Conservation (phyloP, 305 asterid genomes). For the Caryopteris hybrid region DNA sequence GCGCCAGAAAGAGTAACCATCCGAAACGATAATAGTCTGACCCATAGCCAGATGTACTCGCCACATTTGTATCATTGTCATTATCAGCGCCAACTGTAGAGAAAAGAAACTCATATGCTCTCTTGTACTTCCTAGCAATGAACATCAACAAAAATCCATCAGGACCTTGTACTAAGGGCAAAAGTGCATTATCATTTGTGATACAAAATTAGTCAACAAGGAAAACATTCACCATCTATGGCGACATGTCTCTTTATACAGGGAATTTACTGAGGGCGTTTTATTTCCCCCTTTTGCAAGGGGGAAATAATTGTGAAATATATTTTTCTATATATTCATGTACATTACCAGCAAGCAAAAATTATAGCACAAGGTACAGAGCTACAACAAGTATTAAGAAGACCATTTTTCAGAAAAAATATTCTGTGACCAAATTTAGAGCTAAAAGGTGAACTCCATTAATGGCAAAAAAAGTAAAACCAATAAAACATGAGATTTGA, state of each 20-base stretch:
- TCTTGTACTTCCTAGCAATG: conserved; percentile 69
- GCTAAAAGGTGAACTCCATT: background rate
- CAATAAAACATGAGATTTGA: background rate
- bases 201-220: background rate
- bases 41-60: conserved; percentile 21
- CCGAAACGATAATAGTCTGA: conserved; percentile 84
- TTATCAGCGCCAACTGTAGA: conserved; percentile 36
- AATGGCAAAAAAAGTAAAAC: background rate
- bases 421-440: background rate
- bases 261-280: background rate
- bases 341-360: background rate
- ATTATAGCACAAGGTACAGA: background rate
- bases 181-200: background rate
- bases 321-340: conserved; percentile 3
- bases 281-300: background rate
- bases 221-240: background rate
- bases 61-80: conserved; percentile 38
- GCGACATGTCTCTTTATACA: background rate
- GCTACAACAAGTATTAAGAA: background rate
- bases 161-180: conserved; percentile 2
- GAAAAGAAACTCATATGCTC: conserved; percentile 71
- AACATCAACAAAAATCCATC: conserved; percentile 8
- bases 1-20: conserved; percentile 89
- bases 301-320: background rate
- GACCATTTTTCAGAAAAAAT: background rate